Evolutionary conservation across 208 protist genomes (phyloP), one percentile per base, ranked within the genome.

Genomic region (Acanthamoeba polyphaga): DNA sequence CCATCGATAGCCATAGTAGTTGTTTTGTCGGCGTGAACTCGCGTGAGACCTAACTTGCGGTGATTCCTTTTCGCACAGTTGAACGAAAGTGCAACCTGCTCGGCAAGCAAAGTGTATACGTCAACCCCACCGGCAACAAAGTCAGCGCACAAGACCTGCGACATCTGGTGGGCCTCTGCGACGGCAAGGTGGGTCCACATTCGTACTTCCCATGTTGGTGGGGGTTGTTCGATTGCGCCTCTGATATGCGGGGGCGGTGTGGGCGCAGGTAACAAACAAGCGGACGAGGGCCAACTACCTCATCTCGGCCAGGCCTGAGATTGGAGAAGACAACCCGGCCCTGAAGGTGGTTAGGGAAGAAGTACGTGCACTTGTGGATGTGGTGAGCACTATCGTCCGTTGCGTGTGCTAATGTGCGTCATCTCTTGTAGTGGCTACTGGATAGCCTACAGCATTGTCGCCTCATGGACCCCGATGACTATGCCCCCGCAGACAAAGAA

Each of bases 271-370:
- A 3, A 80, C 70, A 8, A 80, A 80, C 17, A 80, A 80, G 32
- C 70, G 32, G 17, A 29, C 70, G 38, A 80, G 32, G 29, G 70
- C 70, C 17, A n/a, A 80, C 70, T 80, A 80, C 38, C 32, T 80
- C 24, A 80, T 80, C 32, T 80, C 70, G 15, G 6, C 70, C 29
- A 22, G 32, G 24, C 12, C 70, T 6, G 70, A 80, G 38, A 34
- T 22, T 29, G 27, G 24, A 12, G 8, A 24, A 29, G 62, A 29
- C 29, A 24, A 80, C 1, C 8, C 8, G 9, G 10, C 70, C 6
- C 29, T 7, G 70, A 80, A 80, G 32, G 38, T 80, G 24, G 70
- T 80, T 2, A 80, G n/a, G 70, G 70, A 80, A 46, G 70, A 80
- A 1, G 70, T 80, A 51, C 62, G 13, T 22, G 5, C 24, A 19